Percentiles rank a stretch among this genome's conserved stretches.
Evolutionary conservation across 495 filamentous ascomycete genomes (phyloP).

Genomic region (Pseudoneurospora amorphoporcata): DNA sequence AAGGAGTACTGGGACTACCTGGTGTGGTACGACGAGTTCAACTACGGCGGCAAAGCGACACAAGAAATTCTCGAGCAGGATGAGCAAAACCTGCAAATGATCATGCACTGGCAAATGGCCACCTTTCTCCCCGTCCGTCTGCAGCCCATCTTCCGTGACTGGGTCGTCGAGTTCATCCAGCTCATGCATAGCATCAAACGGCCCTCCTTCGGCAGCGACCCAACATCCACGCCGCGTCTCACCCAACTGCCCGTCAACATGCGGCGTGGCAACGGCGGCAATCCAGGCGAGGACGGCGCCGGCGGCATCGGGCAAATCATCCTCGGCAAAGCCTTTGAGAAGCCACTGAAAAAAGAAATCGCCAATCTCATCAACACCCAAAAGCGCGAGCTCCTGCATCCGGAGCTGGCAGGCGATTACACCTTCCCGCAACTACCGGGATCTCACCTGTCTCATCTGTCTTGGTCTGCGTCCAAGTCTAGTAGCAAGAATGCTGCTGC

Average conservation of each 20-base stretch:
- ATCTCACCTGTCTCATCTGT: constrained; percentile 38
- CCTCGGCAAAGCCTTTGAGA: constrained; percentile 69
- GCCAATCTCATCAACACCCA: constrained; percentile 67
- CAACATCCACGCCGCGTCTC: constrained; percentile 53
- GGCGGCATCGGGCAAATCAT: constrained; percentile 34
- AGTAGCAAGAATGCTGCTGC: not conserved
- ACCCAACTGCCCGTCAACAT: constrained; percentile 59
- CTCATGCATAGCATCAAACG: constrained; percentile 82
- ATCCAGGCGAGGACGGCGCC: constrained; percentile 45
- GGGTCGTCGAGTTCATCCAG: constrained; percentile 89
- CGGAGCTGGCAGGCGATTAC: constrained; percentile 79
- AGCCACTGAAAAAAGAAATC: constrained; percentile 83
- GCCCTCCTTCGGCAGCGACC: constrained; percentile 39
- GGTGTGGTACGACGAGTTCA: constrained; percentile 98
- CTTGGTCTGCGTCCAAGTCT: not conserved
- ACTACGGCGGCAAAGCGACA: constrained; percentile 92
- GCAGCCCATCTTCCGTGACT: constrained; percentile 80
- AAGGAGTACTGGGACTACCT: constrained; percentile 99
- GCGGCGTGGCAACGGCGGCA: constrained; percentile 29
- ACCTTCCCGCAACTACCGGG: constrained; percentile 78
- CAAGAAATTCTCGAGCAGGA: constrained; percentile 71
- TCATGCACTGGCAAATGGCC: constrained; percentile 97
- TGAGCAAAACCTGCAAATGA: constrained; percentile 74
- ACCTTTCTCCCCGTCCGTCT: constrained; percentile 75
- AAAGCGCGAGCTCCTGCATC: constrained; percentile 80